Evolutionary conservation across 139 green algal genomes (phyloP), one percentile per base, ranked within the genome.

Genomic region (Chlamydomonas eustigma): DNA sequence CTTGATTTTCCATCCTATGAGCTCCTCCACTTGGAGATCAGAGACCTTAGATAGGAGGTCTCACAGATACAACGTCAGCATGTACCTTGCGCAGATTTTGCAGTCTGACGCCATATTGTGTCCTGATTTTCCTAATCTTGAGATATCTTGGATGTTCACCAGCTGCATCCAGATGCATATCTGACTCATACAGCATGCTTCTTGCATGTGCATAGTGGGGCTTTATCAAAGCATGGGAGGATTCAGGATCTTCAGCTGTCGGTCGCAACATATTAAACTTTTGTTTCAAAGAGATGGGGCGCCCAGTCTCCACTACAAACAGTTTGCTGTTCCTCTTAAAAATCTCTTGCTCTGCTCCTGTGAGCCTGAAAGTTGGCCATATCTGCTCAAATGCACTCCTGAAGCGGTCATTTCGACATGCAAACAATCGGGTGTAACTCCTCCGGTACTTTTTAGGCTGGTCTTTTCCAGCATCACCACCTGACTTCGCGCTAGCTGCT

Each of bases 111-210:
- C 66, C 76, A 64, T 50, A 80, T 35, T 78, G 1, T 1, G 38
- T 64, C 58, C 76, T 51, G 44, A 86, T 34, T 3, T 65, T 39
- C 1, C 81, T 73, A 2, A 86, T 58, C 34, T 79, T 79, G 32
- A 86, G 76, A 68, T 83, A 86, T 73, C 80, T 39, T 0, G 80
- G 80, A 36, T 85, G 78, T 39, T 85, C 80, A 5, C 80, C 80
- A 28, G 80, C 51, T 25, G 80, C 80, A 34, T 85, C 80, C 65
- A 85, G n/a, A 52, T 85, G 80, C 52, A 85, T 63, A 52, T 82
- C 64, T 25, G 67, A 74, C 73, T 85, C 80, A 38, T 80, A 73
- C 38, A 85, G 76, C 50, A 82, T 51, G 35, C 36, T 78, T 18
- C 73, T 51, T 0, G 73, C 76, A 44, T 82, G 52, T 32, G 66